Conservation (phyloP, 2,329 filamentous ascomycete species). For the Penicillium sp. region DNA sequence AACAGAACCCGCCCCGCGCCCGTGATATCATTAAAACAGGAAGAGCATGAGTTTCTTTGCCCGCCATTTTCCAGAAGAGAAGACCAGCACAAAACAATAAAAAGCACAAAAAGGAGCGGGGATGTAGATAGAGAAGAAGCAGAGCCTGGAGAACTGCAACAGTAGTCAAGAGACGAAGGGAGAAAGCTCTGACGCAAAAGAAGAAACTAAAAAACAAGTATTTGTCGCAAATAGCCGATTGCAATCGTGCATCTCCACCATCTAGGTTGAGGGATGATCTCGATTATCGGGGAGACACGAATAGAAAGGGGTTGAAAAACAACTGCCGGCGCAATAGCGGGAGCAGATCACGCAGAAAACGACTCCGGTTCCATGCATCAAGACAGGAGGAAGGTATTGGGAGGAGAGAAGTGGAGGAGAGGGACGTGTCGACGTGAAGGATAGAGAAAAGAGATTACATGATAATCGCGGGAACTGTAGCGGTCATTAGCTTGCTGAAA, state of each 20-base stretch:
- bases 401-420: slow-evolving; percentile 23
- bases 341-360: slow-evolving; percentile 34
- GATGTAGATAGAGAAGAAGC: slow-evolving; percentile 11
- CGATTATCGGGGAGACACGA: slow-evolving; percentile 18
- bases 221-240: slow-evolving; percentile 20
- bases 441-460: slow-evolving; percentile 43
- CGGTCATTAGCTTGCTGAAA: slow-evolving; percentile 11
- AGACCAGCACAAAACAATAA: slow-evolving; percentile 19
- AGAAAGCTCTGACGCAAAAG: slow-evolving; percentile 8
- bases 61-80: slow-evolving; percentile 23
- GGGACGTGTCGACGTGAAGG: slow-evolving; percentile 33
- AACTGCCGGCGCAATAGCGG: slow-evolving; percentile 21
- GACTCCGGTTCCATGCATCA: slow-evolving; percentile 45
- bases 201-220: slow-evolving; percentile 27
- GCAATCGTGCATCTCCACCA: slow-evolving; percentile 30
- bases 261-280: slow-evolving; percentile 35
- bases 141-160: slow-evolving; percentile 5
- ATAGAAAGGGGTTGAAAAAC: slow-evolving; percentile 10
- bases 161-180: not conserved
- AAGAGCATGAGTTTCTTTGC: slow-evolving; percentile 31
- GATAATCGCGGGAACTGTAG: slow-evolving; percentile 51
- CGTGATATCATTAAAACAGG: slow-evolving; percentile 40
- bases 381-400: slow-evolving; percentile 30
- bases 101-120: slow-evolving; percentile 19
- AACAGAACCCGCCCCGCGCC: slow-evolving; percentile 31